Evolutionary conservation across 78 protist genomes (phyloP).

Genomic region (Speleostelium caveatum): DNA sequence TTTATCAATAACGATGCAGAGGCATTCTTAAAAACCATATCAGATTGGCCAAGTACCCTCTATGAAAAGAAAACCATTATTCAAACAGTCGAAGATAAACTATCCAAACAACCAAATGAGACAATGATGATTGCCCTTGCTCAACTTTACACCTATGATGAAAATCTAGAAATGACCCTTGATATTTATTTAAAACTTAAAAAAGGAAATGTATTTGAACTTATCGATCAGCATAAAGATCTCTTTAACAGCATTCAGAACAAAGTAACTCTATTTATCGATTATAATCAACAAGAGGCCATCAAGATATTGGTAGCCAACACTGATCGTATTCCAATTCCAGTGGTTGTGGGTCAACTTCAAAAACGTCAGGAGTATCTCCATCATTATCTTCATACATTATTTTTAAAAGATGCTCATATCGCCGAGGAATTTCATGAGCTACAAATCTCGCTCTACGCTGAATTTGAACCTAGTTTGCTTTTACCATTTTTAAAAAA

Average conservation of each 20-base stretch:
- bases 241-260: conserved; percentile 74
- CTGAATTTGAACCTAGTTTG: conserved; percentile 77
- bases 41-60: conserved; percentile 82
- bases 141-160: conserved; percentile 59
- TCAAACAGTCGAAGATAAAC: conserved; percentile 36
- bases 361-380: conserved; percentile 10
- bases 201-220: conserved; percentile 80
- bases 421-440: conserved; percentile 85
- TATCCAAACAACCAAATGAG: conserved; percentile 8
- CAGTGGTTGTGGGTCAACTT: conserved; percentile 78
- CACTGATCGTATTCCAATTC: conserved; percentile 75
- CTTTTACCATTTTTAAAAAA: conserved; percentile 81
- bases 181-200: conserved; percentile 69
- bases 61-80: conserved; percentile 79
- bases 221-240: conserved; percentile 75
- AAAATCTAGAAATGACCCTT: conserved; percentile 82
- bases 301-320: conserved; percentile 76
- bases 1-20: conserved; percentile 73
- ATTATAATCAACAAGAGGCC: conserved; percentile 68
- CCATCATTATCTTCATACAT: conserved; percentile 78
- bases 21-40: conserved; percentile 42
- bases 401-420: conserved; percentile 83
- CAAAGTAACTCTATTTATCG: conserved; percentile 69
- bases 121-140: conserved; percentile 81
- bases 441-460: conserved; percentile 88